These are phyloP conservation scores for Hymenochaete sp. DNA, from an alignment of 1,284 basidiomycete genomes.

Conservation along the genomic window DNA sequence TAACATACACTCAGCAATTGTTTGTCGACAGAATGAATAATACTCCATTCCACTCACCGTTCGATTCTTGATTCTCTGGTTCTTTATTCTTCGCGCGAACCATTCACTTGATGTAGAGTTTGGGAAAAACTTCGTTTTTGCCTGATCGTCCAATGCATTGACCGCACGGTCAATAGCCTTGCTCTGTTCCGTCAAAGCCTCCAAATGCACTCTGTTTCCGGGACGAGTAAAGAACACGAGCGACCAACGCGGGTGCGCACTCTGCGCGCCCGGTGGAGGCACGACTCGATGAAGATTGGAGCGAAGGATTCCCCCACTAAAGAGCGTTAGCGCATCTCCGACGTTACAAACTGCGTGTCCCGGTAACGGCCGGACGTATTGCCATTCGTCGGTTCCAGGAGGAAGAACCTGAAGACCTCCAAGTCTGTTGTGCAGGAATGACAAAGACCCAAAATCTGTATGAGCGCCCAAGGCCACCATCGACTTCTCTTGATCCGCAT, in stretches of 20 bases:
- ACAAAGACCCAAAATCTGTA: constrained; percentile 43
- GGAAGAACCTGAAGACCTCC: constrained; percentile 66
- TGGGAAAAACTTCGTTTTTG: constrained; percentile 8
- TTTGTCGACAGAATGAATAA: constrained; percentile 2
- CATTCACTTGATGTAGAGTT: constrained; percentile 38
- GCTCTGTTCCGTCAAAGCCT: constrained; percentile 44
- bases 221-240: constrained; percentile 58
- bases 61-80: constrained; percentile 37
- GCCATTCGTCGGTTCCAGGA: constrained; percentile 56
- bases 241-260: constrained; percentile 42
- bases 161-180: constrained; percentile 1
- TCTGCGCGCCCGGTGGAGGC: constrained; percentile 40
- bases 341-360: constrained; percentile 54
- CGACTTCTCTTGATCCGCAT: constrained; percentile 22
- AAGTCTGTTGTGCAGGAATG: constrained; percentile 59
- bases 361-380: constrained; percentile 56
- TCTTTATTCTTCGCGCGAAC: constrained; percentile 38
- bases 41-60: constrained; percentile 23
- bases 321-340: constrained; percentile 48
- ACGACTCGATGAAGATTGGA: constrained; percentile 48
- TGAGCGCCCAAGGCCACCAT: constrained; percentile 40
- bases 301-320: constrained; percentile 50
- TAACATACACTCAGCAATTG: background rate
- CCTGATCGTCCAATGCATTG: constrained; percentile 5
- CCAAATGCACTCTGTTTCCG: constrained; percentile 39